phyloP scores from a whole-genome alignment of 768 basidiomycete species.

The Hortiboletus campestris region DNA sequence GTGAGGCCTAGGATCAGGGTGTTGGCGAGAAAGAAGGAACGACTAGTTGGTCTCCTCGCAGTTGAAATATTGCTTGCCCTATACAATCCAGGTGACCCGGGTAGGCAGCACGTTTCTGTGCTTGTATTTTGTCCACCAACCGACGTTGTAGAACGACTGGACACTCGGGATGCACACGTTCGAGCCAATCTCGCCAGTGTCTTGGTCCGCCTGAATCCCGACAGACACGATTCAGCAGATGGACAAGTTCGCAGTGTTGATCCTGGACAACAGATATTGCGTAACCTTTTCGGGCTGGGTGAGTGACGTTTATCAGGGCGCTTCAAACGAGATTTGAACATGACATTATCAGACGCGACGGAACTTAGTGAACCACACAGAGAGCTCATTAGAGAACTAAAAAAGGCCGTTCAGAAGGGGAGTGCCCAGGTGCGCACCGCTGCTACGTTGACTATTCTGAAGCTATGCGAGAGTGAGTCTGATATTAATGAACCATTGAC shows the following conservation, averaged over 20 bases:
- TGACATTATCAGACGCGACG: slow-evolving; percentile 1
- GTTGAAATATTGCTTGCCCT: slow-evolving; percentile 20
- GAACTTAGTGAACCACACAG: neutral
- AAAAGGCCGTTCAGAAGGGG: neutral
- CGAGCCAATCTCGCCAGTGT: slow-evolving; percentile 20
- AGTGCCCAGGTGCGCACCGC: slow-evolving; percentile 19
- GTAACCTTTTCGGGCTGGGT: slow-evolving; percentile 20
- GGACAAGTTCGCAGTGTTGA: neutral
- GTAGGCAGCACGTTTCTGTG: neutral
- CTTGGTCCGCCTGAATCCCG: slow-evolving; percentile 7
- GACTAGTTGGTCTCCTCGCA: slow-evolving; percentile 18
- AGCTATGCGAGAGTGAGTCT: slow-evolving; percentile 19
- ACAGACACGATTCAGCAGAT: neutral
- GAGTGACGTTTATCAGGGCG: neutral
- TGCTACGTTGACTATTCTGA: slow-evolving; percentile 22
- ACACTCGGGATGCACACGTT: slow-evolving; percentile 4
- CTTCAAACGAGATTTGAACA: neutral
- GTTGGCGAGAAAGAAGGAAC: slow-evolving; percentile 8
- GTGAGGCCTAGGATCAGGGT: slow-evolving; percentile 16
- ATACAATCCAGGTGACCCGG: neutral
- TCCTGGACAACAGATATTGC: slow-evolving; percentile 3
- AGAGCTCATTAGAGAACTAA: slow-evolving; percentile 14
- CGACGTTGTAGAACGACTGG: slow-evolving; percentile 3
- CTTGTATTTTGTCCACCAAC: neutral
- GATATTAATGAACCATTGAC: neutral